Conservation (phyloP, 768 basidiomycete genomes). For the Serendipita sp. region DNA sequence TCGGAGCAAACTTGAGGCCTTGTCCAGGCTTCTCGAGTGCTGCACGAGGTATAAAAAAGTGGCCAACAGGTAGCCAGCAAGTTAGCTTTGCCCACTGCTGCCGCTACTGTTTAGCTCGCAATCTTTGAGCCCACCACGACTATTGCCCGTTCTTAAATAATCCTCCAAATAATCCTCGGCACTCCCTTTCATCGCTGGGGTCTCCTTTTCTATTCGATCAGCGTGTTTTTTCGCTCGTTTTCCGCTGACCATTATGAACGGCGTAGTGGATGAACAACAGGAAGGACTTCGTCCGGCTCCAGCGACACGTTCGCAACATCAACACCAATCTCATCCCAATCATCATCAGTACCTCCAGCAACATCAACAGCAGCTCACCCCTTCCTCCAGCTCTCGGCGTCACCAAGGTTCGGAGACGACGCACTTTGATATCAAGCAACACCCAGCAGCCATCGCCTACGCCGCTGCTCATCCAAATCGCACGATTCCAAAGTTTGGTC, state of each 20-base stretch:
- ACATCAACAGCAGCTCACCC: neutral
- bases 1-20: too few relatives aligned
- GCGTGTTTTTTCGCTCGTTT: neutral
- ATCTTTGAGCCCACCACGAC: too few relatives aligned
- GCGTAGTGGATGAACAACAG: neutral
- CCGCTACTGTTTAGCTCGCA: too few relatives aligned
- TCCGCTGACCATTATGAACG: neutral
- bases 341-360: neutral
- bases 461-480: constrained; percentile 66
- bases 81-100: too few relatives aligned
- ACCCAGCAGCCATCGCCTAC: constrained; percentile 75
- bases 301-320: neutral
- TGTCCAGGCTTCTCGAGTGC: too few relatives aligned
- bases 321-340: neutral
- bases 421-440: constrained; percentile 16
- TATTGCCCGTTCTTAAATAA: too few relatives aligned
- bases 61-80: too few relatives aligned
- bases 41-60: too few relatives aligned
- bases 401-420: neutral
- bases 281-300: neutral
- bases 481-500: constrained; percentile 87
- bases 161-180: too few relatives aligned
- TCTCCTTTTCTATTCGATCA: neutral
- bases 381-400: neutral
- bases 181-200: neutral